Conservation (phyloP, 331 rosid genomes). For the Telfairia occidentalis region DNA sequence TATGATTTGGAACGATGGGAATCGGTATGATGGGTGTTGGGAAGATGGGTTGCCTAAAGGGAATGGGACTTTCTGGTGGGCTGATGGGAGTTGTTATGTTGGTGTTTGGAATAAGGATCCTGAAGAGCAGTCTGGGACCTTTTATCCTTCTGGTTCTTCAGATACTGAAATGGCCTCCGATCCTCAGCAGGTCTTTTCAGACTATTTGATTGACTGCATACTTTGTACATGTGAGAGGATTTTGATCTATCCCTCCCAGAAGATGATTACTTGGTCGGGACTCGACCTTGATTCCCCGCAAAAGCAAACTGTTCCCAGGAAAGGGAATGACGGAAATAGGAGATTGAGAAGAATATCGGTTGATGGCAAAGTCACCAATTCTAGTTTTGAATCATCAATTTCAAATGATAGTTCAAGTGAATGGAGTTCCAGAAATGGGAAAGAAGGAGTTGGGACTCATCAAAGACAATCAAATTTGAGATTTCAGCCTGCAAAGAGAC, state of each 20-base stretch:
- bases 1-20: slow-evolving; percentile 60
- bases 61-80: slow-evolving; percentile 66
- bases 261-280: slow-evolving; percentile 36
- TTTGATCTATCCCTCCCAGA: slow-evolving; percentile 56
- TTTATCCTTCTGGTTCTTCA: slow-evolving; percentile 39
- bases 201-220: slow-evolving; percentile 34
- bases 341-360: slow-evolving; percentile 28
- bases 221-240: slow-evolving; percentile 42
- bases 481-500: slow-evolving; percentile 49
- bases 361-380: slow-evolving; percentile 40
- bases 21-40: slow-evolving; percentile 80
- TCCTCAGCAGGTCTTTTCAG: slow-evolving; percentile 39
- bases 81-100: slow-evolving; percentile 48
- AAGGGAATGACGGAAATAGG: slow-evolving; percentile 24
- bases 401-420: slow-evolving; percentile 23
- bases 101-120: slow-evolving; percentile 65
- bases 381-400: slow-evolving; percentile 28
- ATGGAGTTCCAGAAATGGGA: slow-evolving; percentile 24
- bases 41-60: slow-evolving; percentile 72
- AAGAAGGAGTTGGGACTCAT: slow-evolving; percentile 23
- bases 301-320: slow-evolving; percentile 18
- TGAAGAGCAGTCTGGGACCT: slow-evolving; percentile 58
- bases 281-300: slow-evolving; percentile 31
- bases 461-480: slow-evolving; percentile 18
- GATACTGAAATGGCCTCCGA: slow-evolving; percentile 34